Evolutionary conservation across 129 eudicot species (phyloP), one percentile per base, ranked within the genome.

Genomic region (Arctium minus): DNA sequence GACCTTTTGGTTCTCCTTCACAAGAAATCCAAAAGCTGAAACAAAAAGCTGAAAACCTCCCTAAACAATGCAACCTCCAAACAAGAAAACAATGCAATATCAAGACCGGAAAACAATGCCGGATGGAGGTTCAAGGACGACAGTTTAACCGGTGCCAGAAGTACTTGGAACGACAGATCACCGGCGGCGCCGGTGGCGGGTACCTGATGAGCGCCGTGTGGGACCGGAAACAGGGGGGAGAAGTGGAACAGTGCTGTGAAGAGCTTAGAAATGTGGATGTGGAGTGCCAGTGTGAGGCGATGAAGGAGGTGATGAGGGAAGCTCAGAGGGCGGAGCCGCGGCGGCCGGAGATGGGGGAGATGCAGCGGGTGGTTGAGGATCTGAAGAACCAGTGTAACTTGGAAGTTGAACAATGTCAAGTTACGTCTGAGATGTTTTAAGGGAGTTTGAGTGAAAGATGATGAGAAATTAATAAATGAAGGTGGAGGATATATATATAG

Each of bases 21-120:
- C 82, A 83, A 15, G 46, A 76, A 62, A 36, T n/a, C 64, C 70
- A 15, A 71, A 72, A 17, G 64, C 13, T 77, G 86, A 77, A 31
- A 62, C 77, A 76, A 71, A 83, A 10, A 74, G 89, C 89, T 8
- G 74, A 65, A 12, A 37, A 48, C 18, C 81, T 86, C 29, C 89
- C 89, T 12, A 78, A 67, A 10, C 18, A 29, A 29, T 86, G 89
- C 78, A 36, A 82, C 29, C 60, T 79, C 2, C 38, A 74, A 60
- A 3, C 44, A 4, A 42, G 75, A 71, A 5, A n/a, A 60, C 77
- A 39, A 17, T 83, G 82, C 78, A 72, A 38, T 15, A 62, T 76
- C 27, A 44, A 74, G 67, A 56, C 5, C 79, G 32, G 68, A 40
- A 68, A 79, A 3, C 77, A 78, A 18, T 82, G 76, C 40, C 60